A percentile compares a stretch with the other conserved stretches of the same genome.
phyloP scores from a whole-genome alignment of 1,284 basidiomycete genomes.

The Vanrija sp. region DNA sequence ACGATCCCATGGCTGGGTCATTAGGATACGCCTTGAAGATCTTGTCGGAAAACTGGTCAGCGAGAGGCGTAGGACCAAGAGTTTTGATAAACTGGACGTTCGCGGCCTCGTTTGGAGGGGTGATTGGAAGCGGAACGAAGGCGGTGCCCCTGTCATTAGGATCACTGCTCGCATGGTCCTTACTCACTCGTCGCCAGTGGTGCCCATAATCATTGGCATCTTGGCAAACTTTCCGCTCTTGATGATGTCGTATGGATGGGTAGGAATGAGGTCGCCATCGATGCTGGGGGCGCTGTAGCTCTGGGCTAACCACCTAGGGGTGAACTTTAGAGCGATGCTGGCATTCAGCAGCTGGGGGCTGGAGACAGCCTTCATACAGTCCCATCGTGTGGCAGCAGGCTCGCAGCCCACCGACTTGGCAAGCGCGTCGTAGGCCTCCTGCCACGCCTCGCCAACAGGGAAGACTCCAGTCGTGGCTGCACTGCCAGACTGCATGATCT shows the following conservation, averaged over 20 bases:
- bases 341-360: slow-evolving; percentile 31
- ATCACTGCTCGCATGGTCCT: too few species aligned
- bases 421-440: slow-evolving; percentile 35
- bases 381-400: slow-evolving; percentile 9
- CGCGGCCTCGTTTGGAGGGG: too few species aligned
- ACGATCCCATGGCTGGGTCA: slow-evolving; percentile 19
- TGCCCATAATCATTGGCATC: slow-evolving; percentile 46
- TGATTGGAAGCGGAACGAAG: slow-evolving; percentile 22
- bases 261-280: slow-evolving; percentile 42
- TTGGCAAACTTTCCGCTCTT: slow-evolving; percentile 32
- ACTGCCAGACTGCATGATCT: slow-evolving; percentile 48
- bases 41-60: slow-evolving; percentile 5
- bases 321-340: slow-evolving; percentile 12
- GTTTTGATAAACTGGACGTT: slow-evolving; percentile 7
- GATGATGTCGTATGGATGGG: slow-evolving; percentile 33
- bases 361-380: slow-evolving; percentile 34
- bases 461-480: slow-evolving; percentile 32
- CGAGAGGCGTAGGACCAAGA: background rate
- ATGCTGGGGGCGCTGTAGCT: slow-evolving; percentile 22
- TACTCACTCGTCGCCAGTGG: slow-evolving; percentile 40
- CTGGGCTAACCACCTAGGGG: background rate
- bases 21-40: slow-evolving; percentile 27
- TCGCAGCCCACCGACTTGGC: slow-evolving; percentile 24
- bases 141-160: slow-evolving; percentile 26
- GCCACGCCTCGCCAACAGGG: slow-evolving; percentile 26